Percentiles rank a stretch among this genome's conserved stretches.
Conservation (phyloP, 768 basidiomycete genomes). For the Suillus plorans region DNA sequence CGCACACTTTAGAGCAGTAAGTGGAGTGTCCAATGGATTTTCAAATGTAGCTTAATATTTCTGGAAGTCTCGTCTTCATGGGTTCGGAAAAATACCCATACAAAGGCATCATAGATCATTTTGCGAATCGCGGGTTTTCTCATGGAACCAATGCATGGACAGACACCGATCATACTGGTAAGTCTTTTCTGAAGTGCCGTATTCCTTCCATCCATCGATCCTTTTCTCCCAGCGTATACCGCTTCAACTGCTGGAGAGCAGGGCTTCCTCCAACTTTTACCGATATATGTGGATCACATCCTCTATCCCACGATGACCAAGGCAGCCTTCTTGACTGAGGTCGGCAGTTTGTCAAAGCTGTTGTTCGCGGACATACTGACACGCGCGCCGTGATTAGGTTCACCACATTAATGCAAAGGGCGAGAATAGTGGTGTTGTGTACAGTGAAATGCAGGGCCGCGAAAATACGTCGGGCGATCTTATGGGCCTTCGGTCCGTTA, state of each 20-base stretch:
- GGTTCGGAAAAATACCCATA: slow-evolving; percentile 95
- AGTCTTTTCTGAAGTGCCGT: background rate
- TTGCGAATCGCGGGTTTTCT: slow-evolving; percentile 93
- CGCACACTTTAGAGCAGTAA: slow-evolving; percentile 95
- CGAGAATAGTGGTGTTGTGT: slow-evolving; percentile 93
- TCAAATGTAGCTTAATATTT: slow-evolving; percentile 4
- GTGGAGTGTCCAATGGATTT: slow-evolving; percentile 24
- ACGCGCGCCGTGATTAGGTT: slow-evolving; percentile 49
- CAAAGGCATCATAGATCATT: slow-evolving; percentile 92
- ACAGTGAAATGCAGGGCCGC: slow-evolving; percentile 95
- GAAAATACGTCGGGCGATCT: slow-evolving; percentile 92
- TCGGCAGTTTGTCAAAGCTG: slow-evolving; percentile 20
- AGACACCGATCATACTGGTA: slow-evolving; percentile 80
- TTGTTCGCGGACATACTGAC: background rate
- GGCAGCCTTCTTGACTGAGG: slow-evolving; percentile 74
- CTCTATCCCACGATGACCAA: slow-evolving; percentile 94
- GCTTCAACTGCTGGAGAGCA: slow-evolving; percentile 94
- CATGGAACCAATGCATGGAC: slow-evolving; percentile 98
- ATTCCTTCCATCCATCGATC: background rate
- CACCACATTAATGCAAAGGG: slow-evolving; percentile 92
- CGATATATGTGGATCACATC: slow-evolving; percentile 94
- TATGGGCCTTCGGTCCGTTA: slow-evolving; percentile 76
- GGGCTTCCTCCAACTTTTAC: slow-evolving; percentile 82
- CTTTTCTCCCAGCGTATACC: slow-evolving; percentile 65
- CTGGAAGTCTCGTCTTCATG: slow-evolving; percentile 80